Base-by-base conservation (phyloP, 257 asterid genomes). In the Eustoma russellianum region DNA sequence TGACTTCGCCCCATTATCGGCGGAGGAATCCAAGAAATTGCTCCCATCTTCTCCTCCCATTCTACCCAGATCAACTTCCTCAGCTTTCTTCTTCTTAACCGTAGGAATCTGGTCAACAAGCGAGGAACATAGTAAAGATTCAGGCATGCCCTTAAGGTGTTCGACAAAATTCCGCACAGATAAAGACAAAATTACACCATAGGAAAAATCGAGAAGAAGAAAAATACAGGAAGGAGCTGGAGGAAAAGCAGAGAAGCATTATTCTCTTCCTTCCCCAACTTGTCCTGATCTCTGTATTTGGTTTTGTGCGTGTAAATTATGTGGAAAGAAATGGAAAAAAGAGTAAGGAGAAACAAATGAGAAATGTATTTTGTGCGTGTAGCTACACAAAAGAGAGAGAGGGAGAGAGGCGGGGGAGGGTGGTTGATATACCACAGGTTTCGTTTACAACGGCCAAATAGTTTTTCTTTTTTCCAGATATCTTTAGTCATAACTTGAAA, bases 1-100 rank as follows among this genome's bases (percentile, higher is more conserved):
- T 19, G 98, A 82, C 72, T 85, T 81, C 13, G 96, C 81, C 9
- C 93, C 82, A 9, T 61, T 59, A 10, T 50, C 74, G 2, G 77
- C 56, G 2, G 78, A 71, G 5, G 78, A 64, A 24, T 63, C 81
- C 12, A 64, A 54, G 6, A 54, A 40, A 63, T 66, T 79, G 45
- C 66, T 77, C 24, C 48, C 53, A 0, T 59, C 74, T 13, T 61
- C 78, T 48, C 63, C 70, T 56, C n/a, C 35, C 41, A 50, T 18
- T 64, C 66, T 41, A 48, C 9, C 50, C 74, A 11, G 56, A 46
- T 67, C 43, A 11, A 38, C 12, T 7, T 47, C 53, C 7, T 52
- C 76, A 13, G 56, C 41, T 64, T 43, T 65, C 40, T 65, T 65
- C 46, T 57, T 65, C 64, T 57, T 65, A 16, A 43, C 33, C 15